Percentiles rank a stretch among this genome's conserved stretches.
Conservation (phyloP, 2,329 filamentous ascomycete genomes). For the Scedosporium aurantiacum region DNA sequence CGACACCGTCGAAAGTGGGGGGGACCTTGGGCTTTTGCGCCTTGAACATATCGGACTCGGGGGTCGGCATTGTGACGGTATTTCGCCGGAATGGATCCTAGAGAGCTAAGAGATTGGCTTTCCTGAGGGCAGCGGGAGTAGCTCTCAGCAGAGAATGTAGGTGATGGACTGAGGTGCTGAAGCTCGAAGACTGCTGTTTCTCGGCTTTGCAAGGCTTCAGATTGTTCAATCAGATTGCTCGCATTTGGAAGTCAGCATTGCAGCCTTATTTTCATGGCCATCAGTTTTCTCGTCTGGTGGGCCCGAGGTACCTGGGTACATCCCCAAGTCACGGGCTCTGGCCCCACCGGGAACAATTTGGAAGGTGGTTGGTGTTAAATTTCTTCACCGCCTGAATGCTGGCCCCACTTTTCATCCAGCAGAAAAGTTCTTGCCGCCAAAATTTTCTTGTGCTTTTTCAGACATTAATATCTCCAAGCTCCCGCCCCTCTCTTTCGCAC, state of each 20-base stretch:
- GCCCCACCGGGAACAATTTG: not conserved
- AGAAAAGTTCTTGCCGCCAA: slow-evolving; percentile 16
- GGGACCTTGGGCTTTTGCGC: slow-evolving; percentile 74
- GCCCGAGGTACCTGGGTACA: too few species aligned
- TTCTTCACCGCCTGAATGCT: not conserved
- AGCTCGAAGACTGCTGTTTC: not conserved
- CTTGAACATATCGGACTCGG: slow-evolving; percentile 72
- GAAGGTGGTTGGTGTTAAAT: not conserved
- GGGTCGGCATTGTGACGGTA: slow-evolving; percentile 55
- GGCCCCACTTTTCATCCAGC: slow-evolving; percentile 23
- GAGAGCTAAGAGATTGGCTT: not conserved
- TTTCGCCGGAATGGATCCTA: slow-evolving; percentile 12
- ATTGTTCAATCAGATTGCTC: slow-evolving; percentile 4
- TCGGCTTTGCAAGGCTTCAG: slow-evolving; percentile 1
- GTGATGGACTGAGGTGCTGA: not conserved
- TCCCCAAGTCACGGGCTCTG: not conserved
- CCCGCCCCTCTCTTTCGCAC: slow-evolving; percentile 10
- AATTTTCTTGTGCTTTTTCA: slow-evolving; percentile 6
- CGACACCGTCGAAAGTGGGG: slow-evolving; percentile 75
- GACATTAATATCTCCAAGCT: slow-evolving; percentile 4
- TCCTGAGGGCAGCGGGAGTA: not conserved
- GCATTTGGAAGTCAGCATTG: not conserved
- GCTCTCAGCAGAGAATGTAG: not conserved
- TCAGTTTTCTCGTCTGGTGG: not conserved
- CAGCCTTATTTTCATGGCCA: not conserved